Base-by-base conservation (phyloP, 805 yeast species). In the Teunomyces panamensis region DNA sequence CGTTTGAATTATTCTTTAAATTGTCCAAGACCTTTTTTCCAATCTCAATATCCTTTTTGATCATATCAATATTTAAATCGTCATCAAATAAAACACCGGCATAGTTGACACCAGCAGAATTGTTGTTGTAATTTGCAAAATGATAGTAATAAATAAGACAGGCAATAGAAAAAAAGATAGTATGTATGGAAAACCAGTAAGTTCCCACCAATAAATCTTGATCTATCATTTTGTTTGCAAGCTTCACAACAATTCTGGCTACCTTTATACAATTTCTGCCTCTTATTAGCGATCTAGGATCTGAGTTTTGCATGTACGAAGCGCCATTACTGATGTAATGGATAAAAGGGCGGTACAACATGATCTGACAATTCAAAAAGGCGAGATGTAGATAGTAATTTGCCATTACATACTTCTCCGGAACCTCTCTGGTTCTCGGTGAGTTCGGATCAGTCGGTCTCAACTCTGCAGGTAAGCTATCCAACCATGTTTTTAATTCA, bases 131-230 rank as follows among this genome's bases (percentile, higher is more conserved):
- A 47, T 65, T 64, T 9, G 75, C 76, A 61, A 68, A 72, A 63
- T 87, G 92, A 48, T 81, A 85, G 61, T 89, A 89, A 58, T 85
- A 88, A 13, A 88, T 86, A 56, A 89, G 72, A 59, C 96, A 87
- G 0, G 96, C 95, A 50, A 89, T 89, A 2, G 95, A 84, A 67
- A 88, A 89, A 63, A 89, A 90, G 4, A 90, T 85, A 0, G 96
- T 88, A 63, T 90, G 90, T 59, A 87, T 86, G 5, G 94, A 83
- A 60, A 89, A 90, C 96, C 96, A 89, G 60, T 90, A 91, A 2
- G 94, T 87, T 0, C 96, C 96, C 53, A 84, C 80, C 34, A 90
- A 69, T 64, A 88, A 74, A 49, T 84, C 76, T 52, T 83, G 80
- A 53, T 80, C 77, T 51, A 86, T 83, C 89, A 90, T 81, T 58